phyloP scores from a whole-genome alignment of 768 basidiomycete species.

The Boletus bicolor region DNA sequence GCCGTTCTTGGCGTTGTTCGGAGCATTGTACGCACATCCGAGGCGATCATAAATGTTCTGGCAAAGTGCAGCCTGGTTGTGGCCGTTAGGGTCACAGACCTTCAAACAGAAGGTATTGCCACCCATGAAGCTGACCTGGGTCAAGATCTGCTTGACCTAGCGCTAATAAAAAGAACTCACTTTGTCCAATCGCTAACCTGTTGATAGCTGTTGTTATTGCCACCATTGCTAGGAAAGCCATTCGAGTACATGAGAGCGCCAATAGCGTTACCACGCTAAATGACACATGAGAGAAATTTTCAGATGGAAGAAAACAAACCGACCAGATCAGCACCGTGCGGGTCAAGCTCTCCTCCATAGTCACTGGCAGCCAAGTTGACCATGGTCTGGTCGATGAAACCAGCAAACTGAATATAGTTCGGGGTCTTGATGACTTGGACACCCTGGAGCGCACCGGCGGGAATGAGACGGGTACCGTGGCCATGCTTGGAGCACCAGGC shows the following conservation, averaged over 20 bases:
- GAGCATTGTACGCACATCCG: conserved; percentile 72
- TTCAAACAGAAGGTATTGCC: conserved; percentile 65
- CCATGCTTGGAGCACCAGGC: conserved; percentile 75
- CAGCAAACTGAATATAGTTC: conserved; percentile 59
- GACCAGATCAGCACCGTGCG: conserved; percentile 66
- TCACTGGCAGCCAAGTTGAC: conserved; percentile 55
- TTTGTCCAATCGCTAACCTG: conserved; percentile 71
- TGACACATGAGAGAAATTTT: conserved; percentile 14
- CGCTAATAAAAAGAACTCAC: conserved; percentile 35
- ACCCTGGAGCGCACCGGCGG: conserved; percentile 58
- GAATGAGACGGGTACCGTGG: conserved; percentile 71
- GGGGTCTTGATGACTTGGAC: conserved; percentile 61
- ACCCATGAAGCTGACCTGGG: conserved; percentile 61
- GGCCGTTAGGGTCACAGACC: conserved; percentile 56
- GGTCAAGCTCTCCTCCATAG: conserved; percentile 75
- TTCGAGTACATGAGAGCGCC: conserved; percentile 70
- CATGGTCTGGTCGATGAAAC: conserved; percentile 61
- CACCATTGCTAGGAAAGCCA: conserved; percentile 45
- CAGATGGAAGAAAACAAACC: conserved; percentile 16
- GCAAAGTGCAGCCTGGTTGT: conserved; percentile 55
- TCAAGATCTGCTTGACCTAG: not conserved
- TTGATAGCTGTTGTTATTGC: conserved; percentile 39
- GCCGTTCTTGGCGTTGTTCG: conserved; percentile 55
- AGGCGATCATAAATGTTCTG: conserved; percentile 74
- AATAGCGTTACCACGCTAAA: conserved; percentile 74